phyloP scores from a whole-genome alignment of 108 stramenopile genomes.

The Skeletonema tropicum region DNA sequence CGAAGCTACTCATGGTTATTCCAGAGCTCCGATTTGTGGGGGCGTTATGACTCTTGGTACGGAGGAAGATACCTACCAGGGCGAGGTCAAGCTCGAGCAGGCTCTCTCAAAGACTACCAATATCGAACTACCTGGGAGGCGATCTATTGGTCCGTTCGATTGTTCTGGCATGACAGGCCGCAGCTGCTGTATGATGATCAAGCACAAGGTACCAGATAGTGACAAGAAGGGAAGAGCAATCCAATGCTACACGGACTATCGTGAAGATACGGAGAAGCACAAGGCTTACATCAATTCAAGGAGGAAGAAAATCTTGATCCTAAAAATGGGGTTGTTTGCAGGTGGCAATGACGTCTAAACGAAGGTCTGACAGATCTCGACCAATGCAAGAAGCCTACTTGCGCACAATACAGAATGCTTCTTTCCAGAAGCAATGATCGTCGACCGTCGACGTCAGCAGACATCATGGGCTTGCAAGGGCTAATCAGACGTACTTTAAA shows the following conservation, averaged over 20 bases:
- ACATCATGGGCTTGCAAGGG: no score
- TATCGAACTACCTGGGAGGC: neutral
- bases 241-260: constrained; percentile 16
- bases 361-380: no score
- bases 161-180: constrained; percentile 18
- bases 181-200: constrained; percentile 22
- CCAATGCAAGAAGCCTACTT: no score
- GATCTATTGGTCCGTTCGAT: constrained; percentile 13
- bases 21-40: neutral
- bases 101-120: neutral
- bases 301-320: neutral
- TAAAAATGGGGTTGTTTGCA: no score
- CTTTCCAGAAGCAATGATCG: no score
- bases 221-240: constrained; percentile 9
- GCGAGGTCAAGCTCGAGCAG: neutral
- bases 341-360: no score
- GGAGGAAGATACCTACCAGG: neutral
- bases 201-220: constrained; percentile 10
- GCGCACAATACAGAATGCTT: no score
- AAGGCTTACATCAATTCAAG: neutral
- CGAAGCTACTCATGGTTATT: neutral
- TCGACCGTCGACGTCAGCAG: no score
- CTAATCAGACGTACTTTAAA: no score
- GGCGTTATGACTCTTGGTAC: neutral
- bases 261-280: neutral